Evolutionary conservation across 768 basidiomycete genomes (phyloP).

Genomic region (Macrolepiota fuliginosa): DNA sequence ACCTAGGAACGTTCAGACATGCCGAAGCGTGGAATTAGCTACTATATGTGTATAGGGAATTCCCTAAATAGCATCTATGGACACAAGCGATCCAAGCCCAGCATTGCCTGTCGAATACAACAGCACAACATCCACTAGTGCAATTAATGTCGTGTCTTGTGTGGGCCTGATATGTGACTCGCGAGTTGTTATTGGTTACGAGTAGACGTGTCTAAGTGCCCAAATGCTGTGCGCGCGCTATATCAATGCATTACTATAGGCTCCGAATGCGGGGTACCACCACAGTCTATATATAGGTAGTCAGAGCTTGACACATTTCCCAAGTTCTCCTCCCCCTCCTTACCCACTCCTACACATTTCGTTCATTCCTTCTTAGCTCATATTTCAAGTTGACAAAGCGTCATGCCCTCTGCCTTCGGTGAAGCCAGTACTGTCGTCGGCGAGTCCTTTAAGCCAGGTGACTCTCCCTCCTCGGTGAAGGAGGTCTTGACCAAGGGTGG

Average conservation of each 20-base stretch:
- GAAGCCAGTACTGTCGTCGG: conserved; percentile 47
- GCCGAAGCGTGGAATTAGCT: no score
- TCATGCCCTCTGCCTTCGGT: conserved; percentile 35
- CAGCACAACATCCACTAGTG: not conserved
- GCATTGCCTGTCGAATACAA: not conserved
- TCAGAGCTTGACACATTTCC: not conserved
- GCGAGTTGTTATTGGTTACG: not conserved
- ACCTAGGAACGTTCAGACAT: not conserved
- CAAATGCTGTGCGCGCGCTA: not conserved
- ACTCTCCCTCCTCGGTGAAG: conserved; percentile 12
- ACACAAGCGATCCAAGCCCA: no score
- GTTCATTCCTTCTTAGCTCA: not conserved
- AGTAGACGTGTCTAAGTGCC: not conserved
- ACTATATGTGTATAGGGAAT: no score
- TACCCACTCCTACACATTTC: not conserved
- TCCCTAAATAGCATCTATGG: no score
- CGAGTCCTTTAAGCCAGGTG: conserved; percentile 27
- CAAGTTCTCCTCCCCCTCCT: not conserved
- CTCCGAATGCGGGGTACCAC: not conserved
- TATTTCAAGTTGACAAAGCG: not conserved
- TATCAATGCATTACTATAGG: no score
- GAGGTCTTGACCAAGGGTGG: conserved; percentile 7
- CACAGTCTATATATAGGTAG: not conserved
- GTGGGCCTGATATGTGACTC: not conserved
- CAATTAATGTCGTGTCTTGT: not conserved